Evolutionary conservation across 768 basidiomycete species (phyloP).

Genomic region (Lactarius akahatsu): DNA sequence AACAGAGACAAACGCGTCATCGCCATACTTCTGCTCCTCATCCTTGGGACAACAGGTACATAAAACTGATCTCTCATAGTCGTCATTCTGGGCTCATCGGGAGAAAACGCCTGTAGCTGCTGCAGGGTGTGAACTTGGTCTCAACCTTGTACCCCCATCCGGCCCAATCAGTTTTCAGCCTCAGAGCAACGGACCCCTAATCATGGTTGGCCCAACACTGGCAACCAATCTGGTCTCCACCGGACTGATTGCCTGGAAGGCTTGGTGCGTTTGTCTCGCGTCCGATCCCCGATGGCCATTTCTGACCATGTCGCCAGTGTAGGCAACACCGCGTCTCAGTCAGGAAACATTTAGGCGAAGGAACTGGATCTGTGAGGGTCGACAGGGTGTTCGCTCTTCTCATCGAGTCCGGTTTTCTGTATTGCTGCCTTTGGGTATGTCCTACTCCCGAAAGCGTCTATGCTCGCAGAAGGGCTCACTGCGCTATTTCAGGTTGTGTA

Average conservation of each 20-base stretch:
- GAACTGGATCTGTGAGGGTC: conserved; percentile 2
- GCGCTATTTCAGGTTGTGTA: conserved; percentile 6
- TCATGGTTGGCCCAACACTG: conserved; percentile 1
- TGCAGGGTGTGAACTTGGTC: neutral
- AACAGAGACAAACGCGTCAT: neutral
- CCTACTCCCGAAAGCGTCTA: neutral
- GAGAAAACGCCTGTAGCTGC: neutral
- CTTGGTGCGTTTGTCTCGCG: neutral
- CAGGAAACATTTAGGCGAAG: conserved; percentile 1
- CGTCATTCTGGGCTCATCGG: neutral
- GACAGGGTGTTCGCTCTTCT: conserved; percentile 20
- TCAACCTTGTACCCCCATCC: neutral
- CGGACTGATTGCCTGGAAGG: neutral
- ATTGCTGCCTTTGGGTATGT: conserved; percentile 21
- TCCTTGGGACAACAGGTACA: neutral
- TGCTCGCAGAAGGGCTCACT: neutral
- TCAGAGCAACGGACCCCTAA: neutral
- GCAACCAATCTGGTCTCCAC: conserved; percentile 3
- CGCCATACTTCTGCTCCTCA: neutral
- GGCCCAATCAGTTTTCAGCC: no score
- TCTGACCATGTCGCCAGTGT: neutral
- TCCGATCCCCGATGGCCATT: no score
- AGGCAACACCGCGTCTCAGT: conserved; percentile 1
- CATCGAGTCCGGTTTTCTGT: conserved; percentile 20
- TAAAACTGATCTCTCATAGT: neutral